Evolutionary conservation across 148 eudicot genomes (phyloP).

Genomic region (Rhododendron simsii): DNA sequence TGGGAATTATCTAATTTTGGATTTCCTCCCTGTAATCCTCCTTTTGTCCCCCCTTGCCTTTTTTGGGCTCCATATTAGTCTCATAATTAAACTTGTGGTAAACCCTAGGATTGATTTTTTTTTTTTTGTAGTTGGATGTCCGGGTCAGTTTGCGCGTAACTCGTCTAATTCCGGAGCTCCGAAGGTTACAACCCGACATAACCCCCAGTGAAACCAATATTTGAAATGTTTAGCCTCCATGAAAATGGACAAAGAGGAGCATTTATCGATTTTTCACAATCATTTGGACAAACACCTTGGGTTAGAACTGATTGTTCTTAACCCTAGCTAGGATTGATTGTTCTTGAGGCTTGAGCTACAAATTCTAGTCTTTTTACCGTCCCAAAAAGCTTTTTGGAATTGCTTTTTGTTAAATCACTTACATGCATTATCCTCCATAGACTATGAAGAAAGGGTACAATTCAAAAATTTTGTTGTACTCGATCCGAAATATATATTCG

Average conservation of each 20-base stretch:
- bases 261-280: too few species aligned
- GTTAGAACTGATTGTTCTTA: not conserved
- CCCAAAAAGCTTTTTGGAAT: not conserved
- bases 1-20: slow-evolving; percentile 11
- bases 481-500: not conserved
- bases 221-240: too few species aligned
- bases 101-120: slow-evolving; percentile 1
- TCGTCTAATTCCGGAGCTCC: too few species aligned
- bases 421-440: not conserved
- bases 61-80: not conserved
- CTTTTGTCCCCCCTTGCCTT: slow-evolving; percentile 12
- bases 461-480: too few species aligned
- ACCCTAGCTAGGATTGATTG: too few species aligned
- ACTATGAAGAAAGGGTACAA: too few species aligned
- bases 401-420: not conserved
- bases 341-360: not conserved
- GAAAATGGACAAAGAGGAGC: too few species aligned
- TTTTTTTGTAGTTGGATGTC: too few species aligned
- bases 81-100: not conserved
- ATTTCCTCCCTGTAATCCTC: slow-evolving; percentile 18
- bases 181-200: too few species aligned
- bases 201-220: too few species aligned
- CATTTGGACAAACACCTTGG: too few species aligned
- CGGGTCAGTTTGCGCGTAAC: too few species aligned
- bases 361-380: not conserved